These are phyloP conservation scores for Zasmidium cellare DNA, from an alignment of 2,329 filamentous ascomycete genomes.

Conservation along the genomic window DNA sequence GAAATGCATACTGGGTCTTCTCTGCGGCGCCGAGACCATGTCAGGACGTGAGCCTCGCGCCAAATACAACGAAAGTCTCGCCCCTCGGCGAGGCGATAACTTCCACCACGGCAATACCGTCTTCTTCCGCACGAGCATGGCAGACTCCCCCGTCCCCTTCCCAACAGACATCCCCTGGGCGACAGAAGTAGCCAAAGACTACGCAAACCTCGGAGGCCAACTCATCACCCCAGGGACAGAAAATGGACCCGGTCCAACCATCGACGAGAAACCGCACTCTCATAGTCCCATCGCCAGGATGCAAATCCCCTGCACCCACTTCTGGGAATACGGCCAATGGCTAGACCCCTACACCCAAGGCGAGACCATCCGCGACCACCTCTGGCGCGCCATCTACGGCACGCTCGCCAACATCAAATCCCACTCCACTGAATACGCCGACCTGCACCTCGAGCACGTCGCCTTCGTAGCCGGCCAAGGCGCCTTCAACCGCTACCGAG, in stretches of 20 bases:
- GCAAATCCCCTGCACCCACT: not conserved
- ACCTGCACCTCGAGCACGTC: not conserved
- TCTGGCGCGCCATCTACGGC: conserved; percentile 1
- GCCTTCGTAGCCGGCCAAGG: not conserved
- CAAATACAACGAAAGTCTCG: conserved; percentile 3
- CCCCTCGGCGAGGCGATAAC: conserved; percentile 1
- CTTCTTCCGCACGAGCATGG: conserved; percentile 5
- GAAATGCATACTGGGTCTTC: not conserved
- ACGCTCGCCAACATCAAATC: conserved; percentile 1
- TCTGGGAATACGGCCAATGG: conserved; percentile 4
- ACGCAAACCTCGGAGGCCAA: conserved; percentile 6
- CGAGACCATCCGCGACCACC: conserved; percentile 2
- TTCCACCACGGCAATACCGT: conserved; percentile 7
- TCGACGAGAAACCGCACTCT: not conserved
- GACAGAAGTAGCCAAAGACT: conserved; percentile 9
- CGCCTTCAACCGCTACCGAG: not conserved
- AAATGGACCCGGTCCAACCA: conserved; percentile 3
- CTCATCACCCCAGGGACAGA: conserved; percentile 3
- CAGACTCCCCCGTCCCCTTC: not conserved
- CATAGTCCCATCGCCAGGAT: not conserved
- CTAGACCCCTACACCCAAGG: not conserved
- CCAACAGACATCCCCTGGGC: conserved; percentile 6
- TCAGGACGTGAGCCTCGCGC: not conserved
- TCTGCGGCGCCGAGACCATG: not conserved
- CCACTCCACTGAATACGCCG: not conserved